Evolutionary conservation across 306 rosid species (phyloP).

Genomic region (Biancaea sappan): DNA sequence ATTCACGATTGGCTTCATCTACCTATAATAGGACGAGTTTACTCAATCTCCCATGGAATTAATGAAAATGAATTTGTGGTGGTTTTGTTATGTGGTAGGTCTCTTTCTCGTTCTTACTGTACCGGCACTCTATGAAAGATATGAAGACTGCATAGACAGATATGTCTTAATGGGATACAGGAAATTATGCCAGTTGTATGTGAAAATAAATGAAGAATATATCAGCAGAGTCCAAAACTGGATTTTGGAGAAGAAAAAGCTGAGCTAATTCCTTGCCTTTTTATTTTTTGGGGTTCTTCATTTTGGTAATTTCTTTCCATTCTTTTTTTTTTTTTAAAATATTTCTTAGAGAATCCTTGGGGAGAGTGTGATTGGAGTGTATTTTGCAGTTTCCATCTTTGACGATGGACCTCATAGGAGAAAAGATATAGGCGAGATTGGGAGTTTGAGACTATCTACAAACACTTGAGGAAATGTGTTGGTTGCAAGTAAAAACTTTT

Average conservation of each 20-base stretch:
- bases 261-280: constrained; percentile 52
- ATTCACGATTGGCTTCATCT: too few species aligned
- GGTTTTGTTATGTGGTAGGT: constrained; percentile 56
- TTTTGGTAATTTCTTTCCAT: constrained; percentile 15
- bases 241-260: constrained; percentile 73
- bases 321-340: not conserved
- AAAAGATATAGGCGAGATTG: constrained; percentile 20
- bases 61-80: constrained; percentile 19
- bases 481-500: constrained; percentile 14
- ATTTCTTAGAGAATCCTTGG: constrained; percentile 35
- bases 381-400: constrained; percentile 33
- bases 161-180: constrained; percentile 55
- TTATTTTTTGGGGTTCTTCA: not conserved
- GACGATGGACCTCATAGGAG: constrained; percentile 28
- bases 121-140: constrained; percentile 83
- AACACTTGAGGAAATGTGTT: not conserved
- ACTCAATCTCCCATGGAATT: not conserved
- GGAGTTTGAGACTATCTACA: not conserved
- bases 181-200: constrained; percentile 58
- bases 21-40: not conserved
- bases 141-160: constrained; percentile 71
- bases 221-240: constrained; percentile 53
- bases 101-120: constrained; percentile 71
- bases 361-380: constrained; percentile 42
- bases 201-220: constrained; percentile 56